Base-by-base conservation (phyloP, 495 filamentous ascomycete genomes). In the Trichoderma asperelloides region DNA sequence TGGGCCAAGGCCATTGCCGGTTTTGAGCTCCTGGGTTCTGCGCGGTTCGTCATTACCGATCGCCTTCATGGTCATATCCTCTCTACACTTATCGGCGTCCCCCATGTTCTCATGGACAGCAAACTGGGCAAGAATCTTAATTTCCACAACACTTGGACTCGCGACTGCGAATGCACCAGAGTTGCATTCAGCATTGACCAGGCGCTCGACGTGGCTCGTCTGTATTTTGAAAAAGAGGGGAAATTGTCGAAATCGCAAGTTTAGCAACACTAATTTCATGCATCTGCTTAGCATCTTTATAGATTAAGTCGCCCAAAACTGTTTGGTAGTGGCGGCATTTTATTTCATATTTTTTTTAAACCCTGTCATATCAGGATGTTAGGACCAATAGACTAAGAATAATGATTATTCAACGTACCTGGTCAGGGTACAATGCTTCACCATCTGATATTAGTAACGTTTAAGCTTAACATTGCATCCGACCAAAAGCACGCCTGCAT, bases 61-160 rank as follows among this genome's bases (percentile, higher is more conserved):
- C 68, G 70, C n/a, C 63, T 71, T 11, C 70, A 71, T 40, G 70
- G 68, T 25, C 70, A 71, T 41, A 71, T 71, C 47, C 62, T 71
- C 28, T 49, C 68, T 1, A 71, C 70, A 7, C n/a, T 71, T n/a
- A 70, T 71, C 30, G 70, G 70, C 2, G 68, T 68, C 15, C 70
- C 70, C 13, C 70, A 71, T 45, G 68, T 71, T 4, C 65, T 71
- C 23, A 70, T 71, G 68, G 70, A 71, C 51, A 70, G 68, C 64
- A 71, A 70, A 23, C 37, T 70, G 62, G 55, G 55, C 68, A 71
- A 71, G 65, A 70, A 70, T 25, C 15, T 71, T 23, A 68, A 71
- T 23, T 71, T 67, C 30, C 70, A 71, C 62, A 64, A 71, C 57
- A 71, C 70, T 6, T 71, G 68, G 68, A 71, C 70, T 6, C 69